Percentiles rank a stretch among this genome's conserved stretches.
phyloP scores from a whole-genome alignment of 2,329 filamentous ascomycete species.

The Aspergillus sp. region DNA sequence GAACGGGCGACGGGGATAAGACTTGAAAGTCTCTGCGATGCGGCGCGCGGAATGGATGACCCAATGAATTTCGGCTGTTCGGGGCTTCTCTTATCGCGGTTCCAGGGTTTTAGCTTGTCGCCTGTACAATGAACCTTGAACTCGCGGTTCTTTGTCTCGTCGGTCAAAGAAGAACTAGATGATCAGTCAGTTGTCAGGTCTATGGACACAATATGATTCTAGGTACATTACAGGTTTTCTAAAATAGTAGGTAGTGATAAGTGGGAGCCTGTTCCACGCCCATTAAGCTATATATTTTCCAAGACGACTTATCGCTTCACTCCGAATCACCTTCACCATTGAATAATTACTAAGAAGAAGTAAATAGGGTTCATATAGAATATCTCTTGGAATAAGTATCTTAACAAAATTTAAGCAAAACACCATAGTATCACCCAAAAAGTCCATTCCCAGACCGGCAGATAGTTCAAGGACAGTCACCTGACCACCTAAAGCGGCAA shows the following conservation, averaged over 20 bases:
- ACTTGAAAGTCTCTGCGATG: constrained; percentile 15
- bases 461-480: neutral
- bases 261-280: too few species aligned
- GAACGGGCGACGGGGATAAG: neutral
- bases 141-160: neutral
- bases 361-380: too few species aligned
- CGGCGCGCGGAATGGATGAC: neutral
- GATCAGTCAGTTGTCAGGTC: too few species aligned
- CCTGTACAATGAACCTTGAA: neutral
- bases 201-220: too few species aligned
- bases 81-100: constrained; percentile 23
- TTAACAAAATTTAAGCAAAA: too few species aligned
- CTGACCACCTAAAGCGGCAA: neutral
- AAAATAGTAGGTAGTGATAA: too few species aligned
- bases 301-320: neutral
- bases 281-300: too few species aligned
- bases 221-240: too few species aligned
- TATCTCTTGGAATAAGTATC: too few species aligned
- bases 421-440: too few species aligned
- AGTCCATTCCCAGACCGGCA: neutral
- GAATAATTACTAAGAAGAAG: too few species aligned
- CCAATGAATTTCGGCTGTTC: constrained; percentile 14
- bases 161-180: neutral
- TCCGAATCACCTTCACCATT: neutral
- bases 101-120: constrained; percentile 18